Evolutionary conservation across 23 red algal genomes (phyloP).

Genomic region (Cyanidium caldarium): DNA sequence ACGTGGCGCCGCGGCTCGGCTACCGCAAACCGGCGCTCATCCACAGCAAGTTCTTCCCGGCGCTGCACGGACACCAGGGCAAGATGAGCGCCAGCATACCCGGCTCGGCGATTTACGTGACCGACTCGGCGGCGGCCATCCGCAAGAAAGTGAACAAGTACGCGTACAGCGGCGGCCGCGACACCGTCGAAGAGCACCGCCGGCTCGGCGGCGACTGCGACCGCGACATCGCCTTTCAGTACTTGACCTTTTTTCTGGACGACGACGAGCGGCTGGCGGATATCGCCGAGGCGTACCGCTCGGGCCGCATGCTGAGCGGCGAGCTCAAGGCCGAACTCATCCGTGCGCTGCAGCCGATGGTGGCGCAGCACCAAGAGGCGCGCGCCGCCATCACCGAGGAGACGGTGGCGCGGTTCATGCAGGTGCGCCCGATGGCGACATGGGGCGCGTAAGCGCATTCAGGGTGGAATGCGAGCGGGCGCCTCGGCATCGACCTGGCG

Average conservation of each 20-base stretch:
- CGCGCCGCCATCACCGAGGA: slow-evolving; percentile 36
- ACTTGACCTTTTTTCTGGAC: slow-evolving; percentile 80
- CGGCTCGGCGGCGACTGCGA: slow-evolving; percentile 50
- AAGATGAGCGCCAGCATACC: slow-evolving; percentile 83
- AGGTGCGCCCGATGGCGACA: slow-evolving; percentile 35
- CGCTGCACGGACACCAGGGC: slow-evolving; percentile 81
- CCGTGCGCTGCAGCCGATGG: slow-evolving; percentile 41
- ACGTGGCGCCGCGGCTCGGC: slow-evolving; percentile 47
- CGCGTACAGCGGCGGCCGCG: slow-evolving; percentile 79
- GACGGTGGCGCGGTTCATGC: slow-evolving; percentile 38
- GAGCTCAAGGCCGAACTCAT: slow-evolving; percentile 88
- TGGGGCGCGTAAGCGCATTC: not conserved
- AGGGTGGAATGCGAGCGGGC: too few species aligned
- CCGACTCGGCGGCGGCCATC: slow-evolving; percentile 63
- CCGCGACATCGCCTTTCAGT: slow-evolving; percentile 75
- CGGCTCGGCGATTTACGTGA: slow-evolving; percentile 64
- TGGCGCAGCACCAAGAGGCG: slow-evolving; percentile 43
- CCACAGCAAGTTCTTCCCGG: slow-evolving; percentile 98
- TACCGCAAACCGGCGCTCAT: slow-evolving; percentile 77
- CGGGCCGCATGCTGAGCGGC: slow-evolving; percentile 76
- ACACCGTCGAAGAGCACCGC: slow-evolving; percentile 93
- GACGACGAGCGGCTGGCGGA: slow-evolving; percentile 66
- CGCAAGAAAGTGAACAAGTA: slow-evolving; percentile 97
- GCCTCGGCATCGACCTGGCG: too few species aligned
- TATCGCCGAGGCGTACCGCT: slow-evolving; percentile 42